Evolutionary conservation across 2,329 filamentous ascomycete species (phyloP).

Genomic region (Capronia epimyces): DNA sequence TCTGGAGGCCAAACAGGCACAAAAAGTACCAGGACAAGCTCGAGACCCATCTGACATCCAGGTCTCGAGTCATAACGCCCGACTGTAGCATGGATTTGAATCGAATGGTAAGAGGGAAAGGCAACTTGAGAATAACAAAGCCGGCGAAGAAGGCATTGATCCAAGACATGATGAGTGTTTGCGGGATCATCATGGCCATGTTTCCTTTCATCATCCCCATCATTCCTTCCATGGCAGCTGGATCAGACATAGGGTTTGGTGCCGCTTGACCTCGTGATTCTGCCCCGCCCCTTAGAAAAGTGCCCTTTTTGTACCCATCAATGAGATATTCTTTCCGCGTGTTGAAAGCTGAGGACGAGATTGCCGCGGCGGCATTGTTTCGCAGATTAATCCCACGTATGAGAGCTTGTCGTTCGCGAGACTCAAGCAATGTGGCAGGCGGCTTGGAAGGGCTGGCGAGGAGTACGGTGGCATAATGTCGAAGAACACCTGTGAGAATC

Average conservation of each 20-base stretch:
- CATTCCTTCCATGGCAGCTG: constrained; percentile 97
- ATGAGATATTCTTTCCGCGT: constrained; percentile 74
- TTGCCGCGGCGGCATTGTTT: constrained; percentile 71
- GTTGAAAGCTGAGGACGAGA: constrained; percentile 73
- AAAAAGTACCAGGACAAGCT: constrained; percentile 99
- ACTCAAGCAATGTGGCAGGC: constrained; percentile 54
- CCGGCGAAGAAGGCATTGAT: constrained; percentile 99
- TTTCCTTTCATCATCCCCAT: constrained; percentile 99
- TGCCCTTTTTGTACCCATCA: constrained; percentile 74
- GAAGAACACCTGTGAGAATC: constrained; percentile 91
- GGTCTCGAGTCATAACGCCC: constrained; percentile 87
- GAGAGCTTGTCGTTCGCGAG: constrained; percentile 77
- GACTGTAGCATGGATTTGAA: constrained; percentile 99
- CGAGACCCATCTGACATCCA: constrained; percentile 97
- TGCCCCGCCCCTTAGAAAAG: constrained; percentile 76
- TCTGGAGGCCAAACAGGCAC: constrained; percentile 92
- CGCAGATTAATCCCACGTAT: constrained; percentile 80
- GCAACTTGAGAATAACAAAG: constrained; percentile 97
- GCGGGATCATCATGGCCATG: constrained; percentile 99
- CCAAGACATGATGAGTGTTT: constrained; percentile 99
- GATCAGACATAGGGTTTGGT: constrained; percentile 91
- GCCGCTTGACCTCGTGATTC: constrained; percentile 79
- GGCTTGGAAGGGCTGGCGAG: constrained; percentile 80
- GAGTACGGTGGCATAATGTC: constrained; percentile 92
- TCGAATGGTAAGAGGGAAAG: constrained; percentile 94